Base-by-base conservation (phyloP, 129 eudicot species). In the Erigeron canadensis region DNA sequence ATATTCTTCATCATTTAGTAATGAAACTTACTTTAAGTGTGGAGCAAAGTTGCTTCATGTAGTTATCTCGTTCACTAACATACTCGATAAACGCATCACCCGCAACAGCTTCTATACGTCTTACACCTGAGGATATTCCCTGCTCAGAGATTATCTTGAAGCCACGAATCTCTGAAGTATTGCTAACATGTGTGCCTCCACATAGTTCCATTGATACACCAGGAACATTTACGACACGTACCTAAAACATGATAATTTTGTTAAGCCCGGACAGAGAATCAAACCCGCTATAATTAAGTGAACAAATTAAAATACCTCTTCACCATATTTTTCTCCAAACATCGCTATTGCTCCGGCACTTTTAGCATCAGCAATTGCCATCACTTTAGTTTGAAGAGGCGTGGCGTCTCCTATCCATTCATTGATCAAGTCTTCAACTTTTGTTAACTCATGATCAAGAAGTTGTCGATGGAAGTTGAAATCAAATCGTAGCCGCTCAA, bases 31-130 rank as follows among this genome's bases (percentile, higher is more conserved):
- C 99, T 83, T 95, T 95, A 61, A 95, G 97, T 50, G 91, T 79
- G 75, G 97, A 90, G 85, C 99, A 95, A n/a, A 95, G 88, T 81
- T 86, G 90, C 82, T 84, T 94, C 96, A 90, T 83, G 76, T 86
- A 83, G 81, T 88, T 83, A 75, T 95, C 99, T 65, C 99, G 81
- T 41, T 89, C 72, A 77, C 71, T 77, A 64, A 90, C 85, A 62
- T 95, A 95, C 69, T 95, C 97, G 19, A 95, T 84, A 71, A 88
- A 95, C 81, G 97, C 99, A 47, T 95, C 97, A 46, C 99, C 99
- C 7, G 99, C 99, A 71, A 90, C 99, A 13, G 99, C 99, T 85
- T 95, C 99, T 67, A 95, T 88, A 40, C 97, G 99, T 83, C 97
- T 85, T 70, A 86, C 79, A 34, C 99, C 99, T 6, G 99, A 95